phyloP scores from a whole-genome alignment of 345 rosid genomes.

The Brassica carinata region DNA sequence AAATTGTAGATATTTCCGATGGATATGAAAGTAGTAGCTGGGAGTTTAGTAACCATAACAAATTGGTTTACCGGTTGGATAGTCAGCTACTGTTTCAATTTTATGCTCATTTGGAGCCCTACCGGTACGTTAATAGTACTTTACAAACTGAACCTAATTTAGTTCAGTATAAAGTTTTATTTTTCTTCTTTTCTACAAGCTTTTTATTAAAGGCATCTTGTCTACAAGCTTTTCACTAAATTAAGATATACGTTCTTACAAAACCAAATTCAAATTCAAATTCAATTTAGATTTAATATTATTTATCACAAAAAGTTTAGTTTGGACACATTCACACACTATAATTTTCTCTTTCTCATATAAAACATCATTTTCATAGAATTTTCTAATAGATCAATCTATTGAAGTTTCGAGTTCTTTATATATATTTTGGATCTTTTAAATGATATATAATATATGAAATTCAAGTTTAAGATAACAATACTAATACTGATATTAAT shows the following conservation, averaged over 20 bases:
- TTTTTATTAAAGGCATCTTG: not conserved
- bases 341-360: not conserved
- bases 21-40: constrained; percentile 59
- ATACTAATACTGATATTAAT: not conserved
- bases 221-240: not conserved
- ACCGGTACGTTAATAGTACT: constrained; percentile 38
- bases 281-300: not conserved
- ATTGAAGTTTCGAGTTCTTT: not conserved
- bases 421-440: not conserved
- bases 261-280: not conserved
- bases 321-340: not conserved
- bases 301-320: not conserved
- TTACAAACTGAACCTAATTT: not conserved
- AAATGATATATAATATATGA: not conserved
- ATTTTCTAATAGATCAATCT: not conserved
- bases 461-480: not conserved
- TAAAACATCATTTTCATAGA: not conserved
- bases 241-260: not conserved
- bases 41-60: constrained; percentile 51
- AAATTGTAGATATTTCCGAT: constrained; percentile 50
- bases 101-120: constrained; percentile 55
- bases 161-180: not conserved
- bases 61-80: constrained; percentile 59
- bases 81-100: constrained; percentile 49
- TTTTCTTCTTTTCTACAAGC: not conserved